These are phyloP conservation scores for Blastobotrys muscicola DNA, from an alignment of 805 yeast species.

Conservation along the genomic window DNA sequence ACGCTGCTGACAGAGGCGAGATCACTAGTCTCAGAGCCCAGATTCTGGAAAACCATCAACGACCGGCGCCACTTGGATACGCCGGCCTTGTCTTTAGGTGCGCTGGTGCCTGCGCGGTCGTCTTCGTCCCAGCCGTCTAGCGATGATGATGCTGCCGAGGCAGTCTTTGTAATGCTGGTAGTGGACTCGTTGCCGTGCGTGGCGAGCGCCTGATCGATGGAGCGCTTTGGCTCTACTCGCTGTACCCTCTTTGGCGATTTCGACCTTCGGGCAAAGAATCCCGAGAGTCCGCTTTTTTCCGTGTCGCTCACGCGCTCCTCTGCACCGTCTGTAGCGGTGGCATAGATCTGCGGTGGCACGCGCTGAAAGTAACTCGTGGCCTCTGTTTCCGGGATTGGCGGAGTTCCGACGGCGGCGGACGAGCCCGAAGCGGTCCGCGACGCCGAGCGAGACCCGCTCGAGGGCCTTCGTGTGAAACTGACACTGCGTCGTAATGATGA, in stretches of 20 bases:
- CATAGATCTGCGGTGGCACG: too few species aligned
- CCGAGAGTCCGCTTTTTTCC: conserved; percentile 3
- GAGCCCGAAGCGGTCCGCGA: too few species aligned
- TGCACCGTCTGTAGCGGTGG: neutral
- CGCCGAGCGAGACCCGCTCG: too few species aligned
- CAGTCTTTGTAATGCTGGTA: too few species aligned
- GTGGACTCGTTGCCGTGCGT: conserved; percentile 13
- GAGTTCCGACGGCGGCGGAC: too few species aligned
- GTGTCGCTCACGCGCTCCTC: neutral
- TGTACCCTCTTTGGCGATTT: conserved; percentile 9
- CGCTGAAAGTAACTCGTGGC: too few species aligned
- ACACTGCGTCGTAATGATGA: too few species aligned
- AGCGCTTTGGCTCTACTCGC: conserved; percentile 4
- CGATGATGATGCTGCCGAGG: conserved; percentile 2
- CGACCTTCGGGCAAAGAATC: conserved; percentile 10
- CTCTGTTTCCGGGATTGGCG: too few species aligned
- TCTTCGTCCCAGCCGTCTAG: conserved; percentile 1
- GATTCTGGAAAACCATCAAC: conserved; percentile 10
- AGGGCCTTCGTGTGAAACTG: too few species aligned
- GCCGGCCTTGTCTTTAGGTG: conserved; percentile 1
- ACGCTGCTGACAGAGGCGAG: too few species aligned
- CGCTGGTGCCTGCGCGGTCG: conserved; percentile 2
- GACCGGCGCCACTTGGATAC: conserved; percentile 20
- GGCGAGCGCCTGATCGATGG: conserved; percentile 17
- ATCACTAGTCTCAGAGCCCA: too few species aligned